Evolutionary conservation across 352 stramenopile genomes (phyloP).

Genomic region (Globisporangium radiosum): DNA sequence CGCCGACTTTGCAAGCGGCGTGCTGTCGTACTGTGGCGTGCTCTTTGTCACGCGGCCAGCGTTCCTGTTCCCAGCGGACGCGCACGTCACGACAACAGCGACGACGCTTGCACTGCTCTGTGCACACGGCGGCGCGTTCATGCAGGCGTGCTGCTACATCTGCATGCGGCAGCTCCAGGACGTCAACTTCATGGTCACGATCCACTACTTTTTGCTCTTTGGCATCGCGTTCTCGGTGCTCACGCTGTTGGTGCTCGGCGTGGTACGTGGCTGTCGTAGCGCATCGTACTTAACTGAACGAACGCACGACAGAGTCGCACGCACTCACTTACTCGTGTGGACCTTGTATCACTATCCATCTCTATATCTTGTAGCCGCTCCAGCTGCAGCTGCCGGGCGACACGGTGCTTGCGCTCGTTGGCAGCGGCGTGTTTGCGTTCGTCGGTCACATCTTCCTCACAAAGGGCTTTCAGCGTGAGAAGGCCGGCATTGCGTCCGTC

Average conservation of each 20-base stretch:
- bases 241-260: conserved; percentile 22
- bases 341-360: not conserved
- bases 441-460: conserved; percentile 52
- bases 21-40: conserved; percentile 54
- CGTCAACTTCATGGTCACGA: conserved; percentile 24
- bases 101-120: conserved; percentile 28
- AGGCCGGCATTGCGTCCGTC: conserved; percentile 52
- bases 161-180: conserved; percentile 47
- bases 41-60: conserved; percentile 54
- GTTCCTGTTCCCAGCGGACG: conserved; percentile 32
- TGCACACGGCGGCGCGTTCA: conserved; percentile 32
- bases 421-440: conserved; percentile 37
- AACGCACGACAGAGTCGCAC: no score
- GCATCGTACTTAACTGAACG: no score
- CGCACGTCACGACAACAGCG: conserved; percentile 1
- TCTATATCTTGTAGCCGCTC: not conserved
- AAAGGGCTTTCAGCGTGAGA: conserved; percentile 49
- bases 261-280: conserved; percentile 15
- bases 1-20: conserved; percentile 33
- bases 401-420: conserved; percentile 32
- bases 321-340: no score
- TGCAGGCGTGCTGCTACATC: conserved; percentile 49
- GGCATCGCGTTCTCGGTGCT: conserved; percentile 20
- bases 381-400: conserved; percentile 16
- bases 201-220: conserved; percentile 36